phyloP scores from a whole-genome alignment of 768 basidiomycete species.

The Paxillus involutus region DNA sequence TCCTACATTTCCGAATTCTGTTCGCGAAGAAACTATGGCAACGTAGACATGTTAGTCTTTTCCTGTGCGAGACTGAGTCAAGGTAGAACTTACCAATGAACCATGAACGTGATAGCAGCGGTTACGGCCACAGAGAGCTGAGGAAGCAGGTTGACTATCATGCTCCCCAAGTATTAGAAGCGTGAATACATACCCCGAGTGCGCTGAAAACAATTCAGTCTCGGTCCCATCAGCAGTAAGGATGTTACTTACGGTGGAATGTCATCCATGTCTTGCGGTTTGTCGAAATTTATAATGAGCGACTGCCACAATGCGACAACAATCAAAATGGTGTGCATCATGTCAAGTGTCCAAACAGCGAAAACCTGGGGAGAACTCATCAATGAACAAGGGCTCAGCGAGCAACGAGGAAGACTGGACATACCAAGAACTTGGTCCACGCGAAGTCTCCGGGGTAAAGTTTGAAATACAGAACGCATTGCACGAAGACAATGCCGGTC shows the following conservation, averaged over 20 bases:
- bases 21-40: conserved; percentile 30
- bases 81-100: conserved; percentile 26
- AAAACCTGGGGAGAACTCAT: conserved; percentile 18
- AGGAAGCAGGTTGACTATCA: background rate
- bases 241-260: conserved; percentile 27
- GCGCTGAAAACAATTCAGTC: conserved; percentile 13
- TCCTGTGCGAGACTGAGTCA: background rate
- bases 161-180: background rate
- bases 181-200: conserved; percentile 21
- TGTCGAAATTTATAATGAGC: conserved; percentile 23
- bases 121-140: conserved; percentile 34
- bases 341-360: conserved; percentile 27
- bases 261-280: conserved; percentile 24
- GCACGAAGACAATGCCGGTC: conserved; percentile 32
- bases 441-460: conserved; percentile 28
- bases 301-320: conserved; percentile 25
- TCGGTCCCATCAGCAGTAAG: rapidly evolving
- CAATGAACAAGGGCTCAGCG: background rate
- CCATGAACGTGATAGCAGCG: conserved; percentile 30
- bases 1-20: conserved; percentile 33
- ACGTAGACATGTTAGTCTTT: background rate
- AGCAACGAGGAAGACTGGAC: background rate
- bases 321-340: conserved; percentile 30
- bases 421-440: conserved; percentile 29
- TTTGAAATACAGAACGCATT: conserved; percentile 30